Conservation (phyloP, 208 protist species). For the Leishmania gerbilli region DNA sequence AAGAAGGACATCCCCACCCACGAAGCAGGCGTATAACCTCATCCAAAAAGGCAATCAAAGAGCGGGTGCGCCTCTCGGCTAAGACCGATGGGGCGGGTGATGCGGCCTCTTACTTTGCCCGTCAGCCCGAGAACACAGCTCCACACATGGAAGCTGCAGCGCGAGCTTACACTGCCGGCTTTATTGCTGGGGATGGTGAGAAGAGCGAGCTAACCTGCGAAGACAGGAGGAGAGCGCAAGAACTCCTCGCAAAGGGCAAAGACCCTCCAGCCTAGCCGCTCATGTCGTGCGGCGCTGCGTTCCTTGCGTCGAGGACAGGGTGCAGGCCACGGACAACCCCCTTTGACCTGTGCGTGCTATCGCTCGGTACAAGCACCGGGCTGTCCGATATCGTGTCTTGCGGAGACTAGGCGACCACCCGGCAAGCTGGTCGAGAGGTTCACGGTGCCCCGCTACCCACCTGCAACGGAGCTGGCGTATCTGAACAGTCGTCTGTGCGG, state of each 20-base stretch:
- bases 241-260: not conserved
- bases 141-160: not conserved
- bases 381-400: not conserved
- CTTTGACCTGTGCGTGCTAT: not conserved
- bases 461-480: not conserved
- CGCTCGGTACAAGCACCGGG: no score
- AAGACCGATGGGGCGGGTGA: not conserved
- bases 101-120: not conserved
- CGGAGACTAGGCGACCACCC: not conserved
- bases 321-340: not conserved
- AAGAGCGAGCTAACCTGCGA: not conserved
- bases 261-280: not conserved
- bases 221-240: constrained; percentile 35
- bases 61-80: not conserved
- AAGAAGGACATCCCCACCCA: not conserved
- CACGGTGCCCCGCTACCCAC: not conserved
- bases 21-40: not conserved
- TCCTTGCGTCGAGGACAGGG: not conserved
- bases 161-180: no score
- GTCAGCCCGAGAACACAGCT: not conserved
- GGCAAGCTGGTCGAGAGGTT: not conserved
- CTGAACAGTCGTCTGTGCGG: not conserved
- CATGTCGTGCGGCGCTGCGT: not conserved
- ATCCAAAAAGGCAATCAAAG: not conserved
- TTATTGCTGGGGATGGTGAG: not conserved